Evolutionary conservation across 345 rosid genomes (phyloP).

Genomic region (Mangifera indica): DNA sequence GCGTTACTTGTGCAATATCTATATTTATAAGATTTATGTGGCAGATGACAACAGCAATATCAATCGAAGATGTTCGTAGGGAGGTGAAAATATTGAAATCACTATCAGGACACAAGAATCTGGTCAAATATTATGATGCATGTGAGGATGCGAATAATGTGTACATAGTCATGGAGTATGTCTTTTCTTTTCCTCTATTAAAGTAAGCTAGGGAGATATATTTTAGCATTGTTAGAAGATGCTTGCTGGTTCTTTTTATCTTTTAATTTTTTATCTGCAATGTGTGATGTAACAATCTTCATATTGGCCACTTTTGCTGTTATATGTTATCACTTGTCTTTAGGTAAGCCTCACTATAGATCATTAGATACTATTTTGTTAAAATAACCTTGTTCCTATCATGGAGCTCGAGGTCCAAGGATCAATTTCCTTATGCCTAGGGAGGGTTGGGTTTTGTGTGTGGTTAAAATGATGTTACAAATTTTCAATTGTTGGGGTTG

Average conservation of each 20-base stretch:
- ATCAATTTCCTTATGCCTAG: too few relatives aligned
- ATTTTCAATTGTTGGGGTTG: conserved; percentile 1
- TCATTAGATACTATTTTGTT: neutral
- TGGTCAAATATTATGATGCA: conserved; percentile 73
- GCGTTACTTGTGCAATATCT: conserved; percentile 1
- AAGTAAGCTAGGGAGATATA: conserved; percentile 8
- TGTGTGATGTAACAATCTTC: neutral
- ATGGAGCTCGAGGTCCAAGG: neutral
- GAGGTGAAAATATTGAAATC: conserved; percentile 80
- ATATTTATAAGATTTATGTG: conserved; percentile 31
- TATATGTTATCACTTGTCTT: neutral
- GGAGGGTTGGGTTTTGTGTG: neutral
- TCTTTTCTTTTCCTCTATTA: conserved; percentile 36
- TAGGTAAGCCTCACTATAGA: neutral
- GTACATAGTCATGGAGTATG: conserved; percentile 93
- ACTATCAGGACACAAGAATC: conserved; percentile 72
- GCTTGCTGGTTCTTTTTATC: neutral
- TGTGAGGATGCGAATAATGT: conserved; percentile 83
- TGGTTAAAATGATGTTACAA: neutral
- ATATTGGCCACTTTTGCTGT: neutral
- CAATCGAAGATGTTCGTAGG: conserved; percentile 91
- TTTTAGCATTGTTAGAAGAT: conserved; percentile 12
- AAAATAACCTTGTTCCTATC: neutral
- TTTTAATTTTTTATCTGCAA: neutral
- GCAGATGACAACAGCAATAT: conserved; percentile 87